Evolutionary conservation across 805 yeast species (phyloP).

Genomic region (Nakazawaea ishiwadae): DNA sequence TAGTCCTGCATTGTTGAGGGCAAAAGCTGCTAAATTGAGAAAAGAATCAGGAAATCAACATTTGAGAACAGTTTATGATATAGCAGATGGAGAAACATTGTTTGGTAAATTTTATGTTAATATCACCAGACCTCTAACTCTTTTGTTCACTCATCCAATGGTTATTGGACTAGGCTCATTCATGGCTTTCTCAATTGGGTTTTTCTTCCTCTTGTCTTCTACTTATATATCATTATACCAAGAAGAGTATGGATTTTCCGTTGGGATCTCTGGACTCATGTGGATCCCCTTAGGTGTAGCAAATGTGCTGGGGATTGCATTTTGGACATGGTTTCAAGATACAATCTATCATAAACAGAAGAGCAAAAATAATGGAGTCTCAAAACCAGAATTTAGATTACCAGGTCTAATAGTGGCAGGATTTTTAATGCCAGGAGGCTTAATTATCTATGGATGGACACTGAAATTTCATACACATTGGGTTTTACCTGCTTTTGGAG

Average conservation of each 20-base stretch:
- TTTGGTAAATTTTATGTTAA: slow-evolving; percentile 33
- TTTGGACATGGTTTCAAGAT: slow-evolving; percentile 44
- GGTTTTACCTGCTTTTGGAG: slow-evolving; percentile 62
- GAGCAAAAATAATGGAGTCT: slow-evolving; percentile 42
- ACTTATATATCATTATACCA: slow-evolving; percentile 54
- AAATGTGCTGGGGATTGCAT: slow-evolving; percentile 39
- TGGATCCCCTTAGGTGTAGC: slow-evolving; percentile 56
- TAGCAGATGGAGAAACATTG: slow-evolving; percentile 42
- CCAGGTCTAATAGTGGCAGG: slow-evolving; percentile 48
- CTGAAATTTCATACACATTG: slow-evolving; percentile 52
- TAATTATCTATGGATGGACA: slow-evolving; percentile 72
- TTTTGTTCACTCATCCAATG: slow-evolving; percentile 57
- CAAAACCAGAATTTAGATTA: slow-evolving; percentile 58
- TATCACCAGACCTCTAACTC: slow-evolving; percentile 48
- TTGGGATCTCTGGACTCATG: slow-evolving; percentile 52
- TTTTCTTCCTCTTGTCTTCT: slow-evolving; percentile 58
- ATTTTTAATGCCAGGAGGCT: slow-evolving; percentile 50
- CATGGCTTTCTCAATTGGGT: slow-evolving; percentile 64
- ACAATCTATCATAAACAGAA: slow-evolving; percentile 31
- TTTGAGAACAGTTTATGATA: slow-evolving; percentile 57
- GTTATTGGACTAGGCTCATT: slow-evolving; percentile 55
- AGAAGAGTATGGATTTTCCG: slow-evolving; percentile 38
- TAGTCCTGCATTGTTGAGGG: slow-evolving; percentile 44
- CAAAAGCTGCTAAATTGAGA: slow-evolving; percentile 42
- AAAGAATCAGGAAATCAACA: slow-evolving; percentile 50